Conservation (phyloP, 208 protist genomes). For the Wallacemonas sp. region DNA sequence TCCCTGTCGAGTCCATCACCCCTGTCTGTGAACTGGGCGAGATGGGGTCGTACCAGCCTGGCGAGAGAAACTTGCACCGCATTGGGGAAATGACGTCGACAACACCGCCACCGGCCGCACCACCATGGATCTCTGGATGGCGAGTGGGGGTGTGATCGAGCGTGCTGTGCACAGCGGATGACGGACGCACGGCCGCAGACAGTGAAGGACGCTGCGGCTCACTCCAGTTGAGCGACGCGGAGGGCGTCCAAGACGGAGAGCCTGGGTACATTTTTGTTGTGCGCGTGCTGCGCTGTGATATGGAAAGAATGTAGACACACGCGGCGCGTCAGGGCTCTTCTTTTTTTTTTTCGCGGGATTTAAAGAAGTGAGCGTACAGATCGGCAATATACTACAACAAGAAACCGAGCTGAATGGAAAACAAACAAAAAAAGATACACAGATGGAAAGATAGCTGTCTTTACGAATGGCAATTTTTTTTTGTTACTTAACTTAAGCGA, state of each 20-base stretch:
- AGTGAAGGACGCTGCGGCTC: background rate
- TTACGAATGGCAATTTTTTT: too few relatives aligned
- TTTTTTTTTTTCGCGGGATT: too few relatives aligned
- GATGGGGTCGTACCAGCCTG: background rate
- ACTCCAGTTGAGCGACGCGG: background rate
- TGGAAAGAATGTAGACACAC: too few relatives aligned
- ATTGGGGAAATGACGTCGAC: constrained; percentile 12
- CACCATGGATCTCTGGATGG: background rate
- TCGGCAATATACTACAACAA: too few relatives aligned
- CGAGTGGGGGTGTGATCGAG: background rate
- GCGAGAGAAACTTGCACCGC: background rate
- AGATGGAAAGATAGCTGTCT: constrained; percentile 1
- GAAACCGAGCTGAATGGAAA: too few relatives aligned
- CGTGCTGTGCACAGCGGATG: background rate
- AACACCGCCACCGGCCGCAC: constrained; percentile 4
- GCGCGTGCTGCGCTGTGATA: too few relatives aligned
- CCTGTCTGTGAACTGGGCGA: constrained; percentile 8
- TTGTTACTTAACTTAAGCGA: too few relatives aligned
- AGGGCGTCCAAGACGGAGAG: too few relatives aligned
- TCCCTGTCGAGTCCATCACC: background rate
- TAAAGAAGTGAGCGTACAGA: too few relatives aligned
- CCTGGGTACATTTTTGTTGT: too few relatives aligned
- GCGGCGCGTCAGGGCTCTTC: background rate
- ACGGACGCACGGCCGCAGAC: background rate
- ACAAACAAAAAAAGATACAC: constrained; percentile 2